Percentiles rank a stretch among this genome's conserved stretches.
Evolutionary conservation across 2,329 filamentous ascomycete species (phyloP).

Genomic region (Cercospora sesami): DNA sequence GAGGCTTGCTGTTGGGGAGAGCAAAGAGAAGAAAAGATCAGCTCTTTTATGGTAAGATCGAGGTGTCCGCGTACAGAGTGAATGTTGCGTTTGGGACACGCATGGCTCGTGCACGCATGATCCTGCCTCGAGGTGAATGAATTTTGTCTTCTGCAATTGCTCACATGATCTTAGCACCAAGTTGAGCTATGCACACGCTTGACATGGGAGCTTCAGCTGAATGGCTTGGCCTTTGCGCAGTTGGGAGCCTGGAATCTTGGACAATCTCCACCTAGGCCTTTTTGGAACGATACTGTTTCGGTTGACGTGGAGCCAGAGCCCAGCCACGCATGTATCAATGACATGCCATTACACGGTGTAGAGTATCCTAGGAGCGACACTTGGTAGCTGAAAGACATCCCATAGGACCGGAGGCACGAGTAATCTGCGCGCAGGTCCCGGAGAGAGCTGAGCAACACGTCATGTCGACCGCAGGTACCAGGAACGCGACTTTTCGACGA

Average conservation of each 20-base stretch:
- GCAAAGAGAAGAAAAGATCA: neutral
- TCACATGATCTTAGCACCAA: neutral
- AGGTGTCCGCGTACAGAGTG: neutral
- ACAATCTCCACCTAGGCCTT: neutral
- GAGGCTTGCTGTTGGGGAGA: neutral
- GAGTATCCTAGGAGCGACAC: neutral
- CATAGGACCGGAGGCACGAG: neutral
- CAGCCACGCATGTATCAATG: neutral
- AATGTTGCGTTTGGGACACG: neutral
- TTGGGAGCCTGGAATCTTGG: neutral
- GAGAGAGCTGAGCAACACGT: neutral
- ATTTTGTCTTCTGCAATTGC: neutral
- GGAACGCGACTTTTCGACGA: neutral
- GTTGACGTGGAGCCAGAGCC: neutral
- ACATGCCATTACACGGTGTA: neutral
- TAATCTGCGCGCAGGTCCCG: neutral
- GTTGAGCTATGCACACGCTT: neutral
- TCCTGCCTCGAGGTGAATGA: neutral
- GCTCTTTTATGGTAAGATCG: neutral
- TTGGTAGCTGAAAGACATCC: neutral
- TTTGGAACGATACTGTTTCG: neutral
- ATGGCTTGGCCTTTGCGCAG: neutral
- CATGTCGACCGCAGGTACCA: neutral
- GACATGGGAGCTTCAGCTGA: neutral
- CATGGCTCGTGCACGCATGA: neutral